phyloP scores from a whole-genome alignment of 805 yeast genomes.

The Hanseniaspora vineae region DNA sequence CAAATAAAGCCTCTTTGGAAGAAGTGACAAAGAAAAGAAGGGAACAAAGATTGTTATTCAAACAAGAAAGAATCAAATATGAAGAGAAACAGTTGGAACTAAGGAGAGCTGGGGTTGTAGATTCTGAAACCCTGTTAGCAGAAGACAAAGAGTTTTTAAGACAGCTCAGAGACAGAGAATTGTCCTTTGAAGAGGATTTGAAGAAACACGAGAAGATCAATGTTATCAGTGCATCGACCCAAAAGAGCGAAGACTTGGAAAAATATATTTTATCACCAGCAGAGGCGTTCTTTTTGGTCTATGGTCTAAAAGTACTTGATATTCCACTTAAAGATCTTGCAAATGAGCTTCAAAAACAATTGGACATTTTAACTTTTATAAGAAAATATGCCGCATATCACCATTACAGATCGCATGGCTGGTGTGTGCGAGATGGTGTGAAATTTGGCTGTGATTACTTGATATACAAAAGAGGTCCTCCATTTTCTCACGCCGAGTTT shows the following conservation, averaged over 20 bases:
- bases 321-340: slow-evolving; percentile 16
- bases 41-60: slow-evolving; percentile 58
- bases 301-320: slow-evolving; percentile 39
- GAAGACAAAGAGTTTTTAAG: slow-evolving; percentile 22
- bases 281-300: slow-evolving; percentile 45
- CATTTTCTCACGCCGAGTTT: slow-evolving; percentile 87
- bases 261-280: slow-evolving; percentile 14
- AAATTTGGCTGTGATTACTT: slow-evolving; percentile 85
- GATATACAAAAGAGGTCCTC: slow-evolving; percentile 85
- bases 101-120: slow-evolving; percentile 27
- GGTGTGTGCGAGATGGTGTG: slow-evolving; percentile 89
- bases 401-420: slow-evolving; percentile 77
- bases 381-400: slow-evolving; percentile 63
- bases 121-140: slow-evolving; percentile 17
- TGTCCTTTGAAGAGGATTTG: slow-evolving; percentile 4
- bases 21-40: slow-evolving; percentile 68
- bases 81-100: slow-evolving; percentile 36
- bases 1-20: slow-evolving; percentile 39
- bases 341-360: slow-evolving; percentile 8
- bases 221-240: slow-evolving; percentile 27
- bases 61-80: slow-evolving; percentile 46
- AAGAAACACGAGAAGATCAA: slow-evolving; percentile 4
- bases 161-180: slow-evolving; percentile 21
- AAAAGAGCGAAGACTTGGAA: slow-evolving; percentile 20
- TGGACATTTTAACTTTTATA: slow-evolving; percentile 30